Base-by-base conservation (phyloP, 2,329 filamentous ascomycete species). In the Coniochaeta sp. region DNA sequence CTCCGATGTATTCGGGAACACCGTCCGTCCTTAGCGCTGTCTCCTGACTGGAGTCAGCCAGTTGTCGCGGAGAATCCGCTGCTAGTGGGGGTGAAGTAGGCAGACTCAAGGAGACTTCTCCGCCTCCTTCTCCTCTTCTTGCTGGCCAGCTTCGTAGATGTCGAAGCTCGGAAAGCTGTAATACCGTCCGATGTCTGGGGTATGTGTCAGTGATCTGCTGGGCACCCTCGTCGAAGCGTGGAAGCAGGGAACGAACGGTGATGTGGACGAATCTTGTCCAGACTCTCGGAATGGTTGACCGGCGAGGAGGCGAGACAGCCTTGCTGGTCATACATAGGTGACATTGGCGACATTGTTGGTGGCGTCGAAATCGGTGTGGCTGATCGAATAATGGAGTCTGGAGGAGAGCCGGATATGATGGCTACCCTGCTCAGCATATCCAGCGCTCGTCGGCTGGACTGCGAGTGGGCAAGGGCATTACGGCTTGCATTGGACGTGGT, bases 121-220 rank as follows among this genome's bases (percentile, higher is more conserved):
- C 22, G 63, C 57, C 47, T 78, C 75, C 61, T 77, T 75, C 44
- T 75, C 74, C 30, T 77, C 73, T 36, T 73, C 70, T 55, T 74
- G 73, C 63, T 77, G 73, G 60, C 76, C 77, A 22, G 75, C 76
- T 47, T 83, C 81, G 78, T 86, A 89, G 62, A 85, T 81, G 67
- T 90, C 88, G 71, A 89, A 90, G 71, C 83, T 88, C 17, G 88
- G 88, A 70, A 90, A 90, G 76, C 87, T 89, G 69, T 89, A 86
- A 73, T 90, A 90, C 63, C 84, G 82, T 60, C 77, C 81, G 67
- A 75, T 73, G 57, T 72, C 72, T 74, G 62, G 26, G 38, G 40
- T 22, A 22, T 17, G 44, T 38, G 63, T 67, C 57, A 68, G 59
- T 59, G 16, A 63, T 44, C 30, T 47, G 26, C 62, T 61, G 58